Evolutionary conservation across 345 rosid species (phyloP).

Genomic region (Melastoma malabathricum): DNA sequence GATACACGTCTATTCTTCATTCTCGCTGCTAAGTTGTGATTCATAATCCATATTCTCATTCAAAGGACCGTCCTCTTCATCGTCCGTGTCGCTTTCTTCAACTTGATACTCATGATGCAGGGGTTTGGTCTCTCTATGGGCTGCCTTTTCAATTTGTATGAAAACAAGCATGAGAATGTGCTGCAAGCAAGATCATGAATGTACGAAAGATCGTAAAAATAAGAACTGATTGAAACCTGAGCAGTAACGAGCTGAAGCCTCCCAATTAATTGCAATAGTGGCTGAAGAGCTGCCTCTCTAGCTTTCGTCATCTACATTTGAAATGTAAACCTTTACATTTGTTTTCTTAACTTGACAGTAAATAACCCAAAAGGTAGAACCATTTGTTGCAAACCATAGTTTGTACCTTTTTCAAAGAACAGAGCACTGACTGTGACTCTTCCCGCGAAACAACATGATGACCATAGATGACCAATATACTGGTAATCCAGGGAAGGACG

Average conservation of each 20-base stretch:
- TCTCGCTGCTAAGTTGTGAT: conserved; percentile 55
- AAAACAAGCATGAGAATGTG: neutral
- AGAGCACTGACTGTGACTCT: conserved; percentile 28
- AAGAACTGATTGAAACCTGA: conserved; percentile 36
- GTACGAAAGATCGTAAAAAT: neutral
- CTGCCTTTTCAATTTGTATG: conserved; percentile 57
- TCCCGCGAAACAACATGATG: conserved; percentile 40
- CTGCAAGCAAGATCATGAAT: neutral
- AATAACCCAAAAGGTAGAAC: neutral
- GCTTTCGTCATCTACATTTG: conserved; percentile 39
- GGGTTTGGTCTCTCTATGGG: conserved; percentile 19
- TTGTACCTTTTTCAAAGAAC: conserved; percentile 50
- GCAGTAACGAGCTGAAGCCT: conserved; percentile 68
- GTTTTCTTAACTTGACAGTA: neutral
- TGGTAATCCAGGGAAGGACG: conserved; percentile 71
- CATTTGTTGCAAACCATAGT: neutral
- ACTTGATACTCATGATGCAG: conserved; percentile 16
- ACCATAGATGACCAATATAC: conserved; percentile 62
- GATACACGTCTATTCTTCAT: neutral
- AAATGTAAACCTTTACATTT: conserved; percentile 3
- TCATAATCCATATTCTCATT: conserved; percentile 62
- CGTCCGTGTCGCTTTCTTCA: conserved; percentile 46
- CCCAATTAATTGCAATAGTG: conserved; percentile 66
- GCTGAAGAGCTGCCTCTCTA: conserved; percentile 47
- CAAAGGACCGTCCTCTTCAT: conserved; percentile 41